phyloP scores from a whole-genome alignment of 805 yeast genomes.

The Blastobotrys chiropterorum region DNA sequence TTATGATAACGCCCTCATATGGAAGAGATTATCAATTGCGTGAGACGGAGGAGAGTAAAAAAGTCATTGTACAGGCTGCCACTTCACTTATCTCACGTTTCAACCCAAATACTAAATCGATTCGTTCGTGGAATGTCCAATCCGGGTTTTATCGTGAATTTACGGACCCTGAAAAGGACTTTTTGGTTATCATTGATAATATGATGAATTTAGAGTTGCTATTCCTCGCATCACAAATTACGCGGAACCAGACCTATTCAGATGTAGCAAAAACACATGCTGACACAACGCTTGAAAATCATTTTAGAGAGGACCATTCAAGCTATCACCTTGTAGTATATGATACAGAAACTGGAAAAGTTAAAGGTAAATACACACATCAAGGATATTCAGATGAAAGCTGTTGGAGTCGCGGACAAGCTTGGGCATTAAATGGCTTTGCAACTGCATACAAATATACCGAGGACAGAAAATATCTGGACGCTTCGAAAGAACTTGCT shows the following conservation, averaged over 20 bases:
- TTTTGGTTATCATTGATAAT: constrained; percentile 25
- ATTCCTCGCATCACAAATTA: constrained; percentile 24
- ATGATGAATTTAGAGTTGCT: constrained; percentile 23
- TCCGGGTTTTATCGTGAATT: constrained; percentile 16
- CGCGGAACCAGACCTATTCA: constrained; percentile 25
- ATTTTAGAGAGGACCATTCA: constrained; percentile 25
- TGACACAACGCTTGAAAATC: constrained; percentile 25
- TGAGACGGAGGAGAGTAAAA: constrained; percentile 16
- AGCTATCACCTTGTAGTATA: constrained; percentile 26
- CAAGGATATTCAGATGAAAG: constrained; percentile 28
- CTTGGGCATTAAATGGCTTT: constrained; percentile 29
- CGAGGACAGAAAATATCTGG: constrained; percentile 21
- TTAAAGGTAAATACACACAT: constrained; percentile 22
- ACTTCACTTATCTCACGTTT: constrained; percentile 24
- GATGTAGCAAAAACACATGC: constrained; percentile 29
- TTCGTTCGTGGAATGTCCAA: constrained; percentile 29
- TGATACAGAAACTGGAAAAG: constrained; percentile 21
- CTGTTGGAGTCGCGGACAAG: constrained; percentile 29
- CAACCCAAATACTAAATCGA: constrained; percentile 21
- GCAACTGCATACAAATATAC: constrained; percentile 25
- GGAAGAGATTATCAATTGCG: constrained; percentile 23
- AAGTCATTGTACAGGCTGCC: constrained; percentile 23
- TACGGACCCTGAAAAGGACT: constrained; percentile 18
- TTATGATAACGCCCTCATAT: constrained; percentile 25
- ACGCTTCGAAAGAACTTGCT: constrained; percentile 21